Conservation (phyloP, 169 alveolate genomes). For the Cryptosporidium parvum region DNA sequence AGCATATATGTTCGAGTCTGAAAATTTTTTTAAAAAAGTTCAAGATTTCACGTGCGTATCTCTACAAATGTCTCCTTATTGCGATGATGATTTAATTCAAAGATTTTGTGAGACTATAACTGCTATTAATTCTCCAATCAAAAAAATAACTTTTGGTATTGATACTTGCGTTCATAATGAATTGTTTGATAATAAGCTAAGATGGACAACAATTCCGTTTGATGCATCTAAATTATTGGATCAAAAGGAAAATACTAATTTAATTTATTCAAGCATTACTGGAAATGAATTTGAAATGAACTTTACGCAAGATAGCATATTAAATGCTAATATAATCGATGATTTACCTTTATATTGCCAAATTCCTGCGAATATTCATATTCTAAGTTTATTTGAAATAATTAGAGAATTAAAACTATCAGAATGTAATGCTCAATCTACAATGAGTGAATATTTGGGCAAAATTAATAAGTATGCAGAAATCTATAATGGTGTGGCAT, state of each 20-base stretch:
- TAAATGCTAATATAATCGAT: conserved; percentile 9
- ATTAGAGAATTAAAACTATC: conserved; percentile 37
- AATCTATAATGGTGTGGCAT: conserved; percentile 48
- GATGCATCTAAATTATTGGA: conserved; percentile 17
- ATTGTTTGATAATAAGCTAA: conserved; percentile 7
- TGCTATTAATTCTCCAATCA: conserved; percentile 55
- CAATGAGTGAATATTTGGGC: conserved; percentile 54
- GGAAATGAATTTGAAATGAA: background rate
- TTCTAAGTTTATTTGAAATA: conserved; percentile 38
- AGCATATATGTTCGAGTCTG: conserved; percentile 67
- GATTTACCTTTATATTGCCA: conserved; percentile 54
- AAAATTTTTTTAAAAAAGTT: conserved; percentile 63
- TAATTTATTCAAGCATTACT: background rate
- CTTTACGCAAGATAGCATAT: background rate
- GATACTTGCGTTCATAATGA: conserved; percentile 46
- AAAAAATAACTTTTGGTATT: conserved; percentile 31
- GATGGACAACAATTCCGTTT: conserved; percentile 60
- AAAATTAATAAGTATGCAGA: conserved; percentile 38
- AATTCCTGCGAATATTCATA: conserved; percentile 57
- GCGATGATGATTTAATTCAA: conserved; percentile 56
- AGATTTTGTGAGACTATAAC: conserved; percentile 62
- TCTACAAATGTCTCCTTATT: conserved; percentile 72
- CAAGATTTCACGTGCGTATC: conserved; percentile 20
- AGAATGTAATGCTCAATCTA: background rate
- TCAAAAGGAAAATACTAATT: background rate